Percentiles rank a stretch among this genome's conserved stretches.
These are phyloP conservation scores for Guyanaporus albipodus DNA, from an alignment of 768 basidiomycete species.

Conservation along the genomic window DNA sequence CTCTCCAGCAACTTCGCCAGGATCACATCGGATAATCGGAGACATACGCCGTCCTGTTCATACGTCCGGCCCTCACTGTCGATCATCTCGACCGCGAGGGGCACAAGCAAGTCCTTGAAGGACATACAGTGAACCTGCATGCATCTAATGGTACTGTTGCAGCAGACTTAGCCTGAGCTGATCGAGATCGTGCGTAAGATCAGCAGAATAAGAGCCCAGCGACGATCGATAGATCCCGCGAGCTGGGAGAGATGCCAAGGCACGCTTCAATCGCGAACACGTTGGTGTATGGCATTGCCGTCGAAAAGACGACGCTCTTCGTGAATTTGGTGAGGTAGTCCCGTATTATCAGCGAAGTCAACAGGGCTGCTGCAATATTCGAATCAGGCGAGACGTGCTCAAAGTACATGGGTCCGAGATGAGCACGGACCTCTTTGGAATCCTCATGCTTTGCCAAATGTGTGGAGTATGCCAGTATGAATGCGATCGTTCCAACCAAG, in stretches of 20 bases:
- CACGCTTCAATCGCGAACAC: constrained; percentile 39
- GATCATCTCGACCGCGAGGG: no score
- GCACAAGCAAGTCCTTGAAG: no score
- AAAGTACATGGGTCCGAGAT: not conserved
- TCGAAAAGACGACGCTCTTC: constrained; percentile 20
- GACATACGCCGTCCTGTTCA: no score
- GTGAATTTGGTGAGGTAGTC: constrained; percentile 19
- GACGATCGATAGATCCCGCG: no score
- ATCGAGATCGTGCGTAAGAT: no score
- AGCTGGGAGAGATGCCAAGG: constrained; percentile 24
- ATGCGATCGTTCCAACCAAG: constrained; percentile 42
- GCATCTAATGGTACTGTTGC: no score
- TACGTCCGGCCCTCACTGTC: no score
- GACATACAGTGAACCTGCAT: no score
- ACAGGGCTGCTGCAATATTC: constrained; percentile 6
- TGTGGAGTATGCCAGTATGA: constrained; percentile 45
- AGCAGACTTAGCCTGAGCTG: no score
- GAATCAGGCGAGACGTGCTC: not conserved
- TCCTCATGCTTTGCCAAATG: constrained; percentile 45
- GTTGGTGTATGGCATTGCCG: constrained; percentile 17
- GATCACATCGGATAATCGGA: no score
- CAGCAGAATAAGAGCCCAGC: no score
- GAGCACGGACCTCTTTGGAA: constrained; percentile 15
- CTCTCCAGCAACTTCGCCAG: no score
- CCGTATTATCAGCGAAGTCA: constrained; percentile 14